Conservation (phyloP, 2,329 filamentous ascomycete genomes). For the Alternaria metachromatica region DNA sequence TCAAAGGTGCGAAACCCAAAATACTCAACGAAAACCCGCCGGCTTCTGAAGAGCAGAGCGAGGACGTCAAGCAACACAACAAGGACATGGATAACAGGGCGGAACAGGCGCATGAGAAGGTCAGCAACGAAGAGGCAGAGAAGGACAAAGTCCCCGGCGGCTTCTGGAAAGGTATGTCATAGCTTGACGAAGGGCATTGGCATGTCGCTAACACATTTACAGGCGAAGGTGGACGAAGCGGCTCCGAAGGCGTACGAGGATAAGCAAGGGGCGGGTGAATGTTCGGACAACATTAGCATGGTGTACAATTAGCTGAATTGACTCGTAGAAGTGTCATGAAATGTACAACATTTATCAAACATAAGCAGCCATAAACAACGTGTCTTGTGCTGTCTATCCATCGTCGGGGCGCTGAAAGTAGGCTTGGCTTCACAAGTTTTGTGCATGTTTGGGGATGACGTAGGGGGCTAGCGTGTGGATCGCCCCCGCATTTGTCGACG, state of each 20-base stretch:
- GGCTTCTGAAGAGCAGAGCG: constrained; percentile 35
- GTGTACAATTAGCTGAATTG: constrained; percentile 7
- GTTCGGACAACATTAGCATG: neutral
- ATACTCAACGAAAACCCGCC: constrained; percentile 50
- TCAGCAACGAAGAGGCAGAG: constrained; percentile 44
- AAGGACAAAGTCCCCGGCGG: constrained; percentile 51
- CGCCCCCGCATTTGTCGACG: constrained; percentile 7
- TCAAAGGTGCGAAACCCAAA: constrained; percentile 52
- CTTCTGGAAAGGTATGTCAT: constrained; percentile 50
- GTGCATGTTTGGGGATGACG: constrained; percentile 23
- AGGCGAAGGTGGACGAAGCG: constrained; percentile 39
- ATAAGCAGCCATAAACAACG: neutral
- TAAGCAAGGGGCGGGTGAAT: neutral
- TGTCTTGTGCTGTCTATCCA: neutral
- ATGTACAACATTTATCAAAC: neutral
- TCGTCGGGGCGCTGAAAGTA: neutral
- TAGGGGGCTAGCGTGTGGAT: constrained; percentile 11
- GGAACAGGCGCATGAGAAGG: constrained; percentile 51
- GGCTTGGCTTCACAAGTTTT: constrained; percentile 20
- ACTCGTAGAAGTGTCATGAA: neutral
- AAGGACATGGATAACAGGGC: constrained; percentile 52
- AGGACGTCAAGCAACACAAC: constrained; percentile 54
- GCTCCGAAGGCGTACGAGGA: constrained; percentile 13
- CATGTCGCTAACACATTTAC: constrained; percentile 12
- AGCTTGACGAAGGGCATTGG: neutral